phyloP scores from a whole-genome alignment of 139 green algal genomes.

The Micromonas commoda region DNA sequence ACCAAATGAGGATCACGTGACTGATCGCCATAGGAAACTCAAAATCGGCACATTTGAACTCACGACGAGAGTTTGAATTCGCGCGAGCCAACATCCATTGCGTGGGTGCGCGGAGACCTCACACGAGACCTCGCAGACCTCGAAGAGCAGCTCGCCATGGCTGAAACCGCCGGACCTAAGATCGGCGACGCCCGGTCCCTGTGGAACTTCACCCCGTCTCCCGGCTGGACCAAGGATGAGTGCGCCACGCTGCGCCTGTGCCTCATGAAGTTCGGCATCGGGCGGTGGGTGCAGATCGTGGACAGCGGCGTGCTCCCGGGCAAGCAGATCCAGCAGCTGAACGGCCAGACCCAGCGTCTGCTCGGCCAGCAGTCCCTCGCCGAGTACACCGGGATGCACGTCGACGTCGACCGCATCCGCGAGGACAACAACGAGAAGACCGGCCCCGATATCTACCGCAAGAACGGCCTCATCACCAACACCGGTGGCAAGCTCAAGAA shows the following conservation, averaged over 20 bases:
- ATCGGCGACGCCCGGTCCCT: conserved; percentile 75
- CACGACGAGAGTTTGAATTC: too few relatives aligned
- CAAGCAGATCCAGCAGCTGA: conserved; percentile 84
- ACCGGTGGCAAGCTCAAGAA: conserved; percentile 53
- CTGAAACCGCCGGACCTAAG: conserved; percentile 62
- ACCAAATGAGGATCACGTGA: too few relatives aligned
- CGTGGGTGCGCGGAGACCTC: too few relatives aligned
- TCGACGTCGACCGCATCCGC: conserved; percentile 74
- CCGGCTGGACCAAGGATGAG: conserved; percentile 82
- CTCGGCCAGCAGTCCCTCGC: conserved; percentile 80
- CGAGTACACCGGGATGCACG: conserved; percentile 56
- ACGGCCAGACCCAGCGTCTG: conserved; percentile 78
- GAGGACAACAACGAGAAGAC: conserved; percentile 56
- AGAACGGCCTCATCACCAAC: conserved; percentile 77
- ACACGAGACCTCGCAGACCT: too few relatives aligned
- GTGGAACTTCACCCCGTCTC: conserved; percentile 89
- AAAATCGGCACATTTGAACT: too few relatives aligned
- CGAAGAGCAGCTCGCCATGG: conserved; percentile 10
- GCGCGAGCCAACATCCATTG: too few relatives aligned
- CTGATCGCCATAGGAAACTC: too few relatives aligned
- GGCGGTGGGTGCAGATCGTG: conserved; percentile 75
- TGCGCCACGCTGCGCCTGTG: conserved; percentile 64
- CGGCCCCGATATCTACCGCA: conserved; percentile 53
- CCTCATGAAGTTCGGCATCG: conserved; percentile 78
- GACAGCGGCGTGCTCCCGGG: conserved; percentile 72